Percentiles rank a stretch among this genome's conserved stretches.
Conservation (phyloP, 2,329 filamentous ascomycete genomes). For the Ophiostoma tasmaniense region DNA sequence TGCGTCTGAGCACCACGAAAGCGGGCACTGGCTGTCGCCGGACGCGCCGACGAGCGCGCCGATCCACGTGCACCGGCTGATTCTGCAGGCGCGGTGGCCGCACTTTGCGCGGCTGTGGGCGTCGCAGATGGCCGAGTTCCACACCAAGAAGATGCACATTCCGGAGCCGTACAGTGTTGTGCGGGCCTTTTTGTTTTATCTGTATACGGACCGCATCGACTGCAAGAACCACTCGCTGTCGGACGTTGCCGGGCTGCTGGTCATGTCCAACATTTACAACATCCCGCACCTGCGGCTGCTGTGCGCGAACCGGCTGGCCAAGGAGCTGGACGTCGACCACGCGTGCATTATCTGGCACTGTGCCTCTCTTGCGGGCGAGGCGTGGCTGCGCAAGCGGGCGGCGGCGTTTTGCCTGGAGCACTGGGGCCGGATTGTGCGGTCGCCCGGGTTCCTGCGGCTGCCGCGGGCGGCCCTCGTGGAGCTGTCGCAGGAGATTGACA, state of each 20-base stretch:
- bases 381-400: slow-evolving; percentile 84
- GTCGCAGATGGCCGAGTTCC: slow-evolving; percentile 94
- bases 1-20: background rate
- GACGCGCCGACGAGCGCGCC: slow-evolving; percentile 64
- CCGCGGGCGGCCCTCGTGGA: slow-evolving; percentile 76
- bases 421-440: slow-evolving; percentile 90
- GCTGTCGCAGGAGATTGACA: slow-evolving; percentile 86
- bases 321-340: slow-evolving; percentile 88
- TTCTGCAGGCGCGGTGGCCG: slow-evolving; percentile 90
- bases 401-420: slow-evolving; percentile 84
- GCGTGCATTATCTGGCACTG: slow-evolving; percentile 96
- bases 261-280: slow-evolving; percentile 97
- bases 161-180: slow-evolving; percentile 93
- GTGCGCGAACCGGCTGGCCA: slow-evolving; percentile 81
- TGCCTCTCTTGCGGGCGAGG: slow-evolving; percentile 79
- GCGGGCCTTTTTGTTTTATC: slow-evolving; percentile 87
- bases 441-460: slow-evolving; percentile 73
- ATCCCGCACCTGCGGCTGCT: slow-evolving; percentile 86
- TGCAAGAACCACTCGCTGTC: slow-evolving; percentile 39
- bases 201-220: slow-evolving; percentile 90
- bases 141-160: slow-evolving; percentile 95
- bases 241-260: slow-evolving; percentile 86
- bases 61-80: slow-evolving; percentile 91
- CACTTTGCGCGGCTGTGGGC: slow-evolving; percentile 90
- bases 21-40: slow-evolving; percentile 45